Evolutionary conservation across 2,329 filamentous ascomycete species (phyloP).

Genomic region (Gyromitra esculenta): DNA sequence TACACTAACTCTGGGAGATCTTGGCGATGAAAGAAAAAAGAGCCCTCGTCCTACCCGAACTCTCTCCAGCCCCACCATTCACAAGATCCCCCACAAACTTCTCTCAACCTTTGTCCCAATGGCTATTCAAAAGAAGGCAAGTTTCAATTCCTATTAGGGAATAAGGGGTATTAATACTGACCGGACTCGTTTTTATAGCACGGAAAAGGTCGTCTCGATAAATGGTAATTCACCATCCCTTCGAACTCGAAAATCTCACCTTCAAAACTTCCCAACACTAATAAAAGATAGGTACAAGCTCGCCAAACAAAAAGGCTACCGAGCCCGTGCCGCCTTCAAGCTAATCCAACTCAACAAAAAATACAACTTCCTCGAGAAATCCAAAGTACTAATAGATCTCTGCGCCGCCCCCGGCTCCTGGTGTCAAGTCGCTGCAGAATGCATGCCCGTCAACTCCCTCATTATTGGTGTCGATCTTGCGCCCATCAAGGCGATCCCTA

Average conservation of each 20-base stretch:
- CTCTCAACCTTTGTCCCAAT: slow-evolving; percentile 64
- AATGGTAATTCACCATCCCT: slow-evolving; percentile 68
- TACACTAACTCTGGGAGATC: slow-evolving; percentile 34
- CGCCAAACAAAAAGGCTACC: slow-evolving; percentile 97
- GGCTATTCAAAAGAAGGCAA: slow-evolving; percentile 93
- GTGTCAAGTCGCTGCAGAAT: slow-evolving; percentile 95
- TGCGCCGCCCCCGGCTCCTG: slow-evolving; percentile 96
- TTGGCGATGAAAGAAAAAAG: slow-evolving; percentile 48
- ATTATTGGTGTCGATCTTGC: slow-evolving; percentile 94
- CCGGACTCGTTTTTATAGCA: slow-evolving; percentile 65
- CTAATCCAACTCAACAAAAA: slow-evolving; percentile 98
- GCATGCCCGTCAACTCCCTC: slow-evolving; percentile 87
- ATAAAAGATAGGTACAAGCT: slow-evolving; percentile 73
- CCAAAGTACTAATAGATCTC: slow-evolving; percentile 94
- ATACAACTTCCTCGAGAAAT: slow-evolving; percentile 97
- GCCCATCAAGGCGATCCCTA: slow-evolving; percentile 94
- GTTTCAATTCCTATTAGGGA: slow-evolving; percentile 50
- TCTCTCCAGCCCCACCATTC: slow-evolving; percentile 38
- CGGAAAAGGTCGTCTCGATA: slow-evolving; percentile 97
- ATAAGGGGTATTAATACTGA: slow-evolving; percentile 13
- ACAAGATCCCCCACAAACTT: slow-evolving; percentile 23
- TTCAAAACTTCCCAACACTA: slow-evolving; percentile 3
- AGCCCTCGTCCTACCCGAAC: slow-evolving; percentile 5
- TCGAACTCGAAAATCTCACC: not conserved
- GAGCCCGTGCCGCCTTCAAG: slow-evolving; percentile 96